A percentile compares a stretch with the other conserved stretches of the same genome.
These are phyloP conservation scores for Strobilomyces echinocephalus DNA, from an alignment of 768 basidiomycete genomes.

Conservation along the genomic window DNA sequence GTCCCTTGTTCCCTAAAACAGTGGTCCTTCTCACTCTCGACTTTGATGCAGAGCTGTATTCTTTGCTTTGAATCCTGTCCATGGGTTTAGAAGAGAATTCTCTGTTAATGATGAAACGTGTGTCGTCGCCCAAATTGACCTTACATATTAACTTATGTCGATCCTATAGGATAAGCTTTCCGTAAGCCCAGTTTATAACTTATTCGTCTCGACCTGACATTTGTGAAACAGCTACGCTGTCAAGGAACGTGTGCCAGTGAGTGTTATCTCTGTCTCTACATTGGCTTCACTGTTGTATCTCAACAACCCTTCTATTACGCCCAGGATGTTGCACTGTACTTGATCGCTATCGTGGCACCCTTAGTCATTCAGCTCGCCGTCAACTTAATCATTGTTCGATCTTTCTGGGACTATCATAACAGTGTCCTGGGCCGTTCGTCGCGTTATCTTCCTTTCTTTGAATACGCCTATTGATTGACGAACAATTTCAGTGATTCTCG, in stretches of 20 bases:
- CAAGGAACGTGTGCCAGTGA: conserved; percentile 74
- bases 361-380: conserved; percentile 63
- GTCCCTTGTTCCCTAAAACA: conserved; percentile 15
- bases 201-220: conserved; percentile 4
- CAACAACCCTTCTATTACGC: neutral
- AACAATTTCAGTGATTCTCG: conserved; percentile 53
- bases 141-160: conserved; percentile 17
- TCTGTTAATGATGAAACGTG: conserved; percentile 76
- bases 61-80: conserved; percentile 57
- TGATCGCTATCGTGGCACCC: conserved; percentile 62
- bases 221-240: conserved; percentile 49
- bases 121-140: neutral
- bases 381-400: conserved; percentile 68
- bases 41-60: conserved; percentile 46
- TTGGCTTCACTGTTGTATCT: neutral
- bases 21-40: neutral
- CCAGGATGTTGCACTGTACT: conserved; percentile 46
- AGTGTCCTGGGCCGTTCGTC: conserved; percentile 44
- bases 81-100: conserved; percentile 74
- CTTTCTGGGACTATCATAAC: conserved; percentile 87
- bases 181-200: conserved; percentile 13
- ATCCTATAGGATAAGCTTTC: conserved; percentile 19
- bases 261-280: conserved; percentile 24
- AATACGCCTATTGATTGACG: neutral
- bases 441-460: conserved; percentile 26